A percentile compares a stretch with the other conserved stretches of the same genome.
These are phyloP conservation scores for Pittosporum tobira DNA, from an alignment of 129 eudicot genomes.

Conservation along the genomic window DNA sequence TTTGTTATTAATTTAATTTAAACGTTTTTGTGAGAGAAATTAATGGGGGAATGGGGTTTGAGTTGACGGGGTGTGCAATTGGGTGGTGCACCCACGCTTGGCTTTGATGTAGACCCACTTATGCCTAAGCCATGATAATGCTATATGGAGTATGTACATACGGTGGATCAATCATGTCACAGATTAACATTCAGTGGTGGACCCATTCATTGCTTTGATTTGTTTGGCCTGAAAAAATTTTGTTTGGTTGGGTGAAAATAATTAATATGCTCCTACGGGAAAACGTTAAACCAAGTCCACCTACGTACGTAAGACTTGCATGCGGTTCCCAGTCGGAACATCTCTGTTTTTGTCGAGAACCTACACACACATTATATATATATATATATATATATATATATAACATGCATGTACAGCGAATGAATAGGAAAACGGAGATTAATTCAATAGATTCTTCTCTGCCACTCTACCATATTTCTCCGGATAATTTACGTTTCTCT, in stretches of 20 bases:
- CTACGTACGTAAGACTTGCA: slow-evolving; percentile 12
- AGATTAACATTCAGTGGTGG: neutral
- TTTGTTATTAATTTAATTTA: no score
- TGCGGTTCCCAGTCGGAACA: neutral
- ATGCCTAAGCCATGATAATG: neutral
- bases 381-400: neutral
- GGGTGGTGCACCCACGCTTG: slow-evolving; percentile 10
- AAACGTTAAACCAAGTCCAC: slow-evolving; percentile 15
- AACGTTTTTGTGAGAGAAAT: neutral
- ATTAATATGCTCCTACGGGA: no score
- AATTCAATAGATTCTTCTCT: no score
- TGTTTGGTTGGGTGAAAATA: no score
- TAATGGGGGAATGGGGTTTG: neutral
- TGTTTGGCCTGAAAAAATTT: neutral
- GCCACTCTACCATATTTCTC: no score
- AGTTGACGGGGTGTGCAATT: slow-evolving; percentile 21
- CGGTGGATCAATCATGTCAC: neutral
- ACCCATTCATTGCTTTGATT: no score
- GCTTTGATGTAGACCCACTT: neutral
- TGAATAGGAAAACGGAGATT: slow-evolving; percentile 1
- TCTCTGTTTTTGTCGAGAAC: no score
- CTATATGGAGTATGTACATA: no score
- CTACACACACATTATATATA: neutral
- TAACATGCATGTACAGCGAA: neutral
- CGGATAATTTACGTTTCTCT: no score